phyloP scores from a whole-genome alignment of 768 basidiomycete genomes.

The Cystofilobasidium ferigula region DNA sequence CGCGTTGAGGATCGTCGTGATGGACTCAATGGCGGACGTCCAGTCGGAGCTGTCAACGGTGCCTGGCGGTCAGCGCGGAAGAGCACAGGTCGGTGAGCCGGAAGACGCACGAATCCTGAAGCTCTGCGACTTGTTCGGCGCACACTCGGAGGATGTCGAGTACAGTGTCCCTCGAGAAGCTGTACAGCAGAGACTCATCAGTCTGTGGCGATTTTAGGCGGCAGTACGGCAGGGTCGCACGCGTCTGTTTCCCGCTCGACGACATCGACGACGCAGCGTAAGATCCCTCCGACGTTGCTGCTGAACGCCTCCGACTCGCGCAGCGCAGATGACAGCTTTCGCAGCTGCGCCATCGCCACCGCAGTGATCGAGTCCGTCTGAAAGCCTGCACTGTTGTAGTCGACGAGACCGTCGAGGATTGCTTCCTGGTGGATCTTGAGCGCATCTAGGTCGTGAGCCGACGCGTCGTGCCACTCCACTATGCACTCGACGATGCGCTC shows the following conservation, averaged over 20 bases:
- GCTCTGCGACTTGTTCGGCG: conserved; percentile 49
- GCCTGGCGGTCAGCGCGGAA: not conserved
- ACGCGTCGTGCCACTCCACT: not conserved
- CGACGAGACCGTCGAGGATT: not conserved
- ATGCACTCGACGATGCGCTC: conserved; percentile 38
- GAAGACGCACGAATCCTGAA: conserved; percentile 54
- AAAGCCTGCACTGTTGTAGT: no score
- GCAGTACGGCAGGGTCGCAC: not conserved
- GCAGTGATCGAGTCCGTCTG: not conserved
- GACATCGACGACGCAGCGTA: not conserved
- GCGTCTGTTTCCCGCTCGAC: not conserved
- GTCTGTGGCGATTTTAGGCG: not conserved
- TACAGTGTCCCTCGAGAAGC: not conserved
- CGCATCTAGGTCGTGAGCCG: not conserved
- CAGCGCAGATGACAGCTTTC: not conserved
- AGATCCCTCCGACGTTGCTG: not conserved
- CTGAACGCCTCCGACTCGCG: not conserved
- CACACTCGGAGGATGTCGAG: not conserved
- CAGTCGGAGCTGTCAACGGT: not conserved
- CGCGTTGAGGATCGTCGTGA: not conserved
- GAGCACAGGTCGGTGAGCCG: not conserved
- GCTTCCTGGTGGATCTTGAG: not conserved
- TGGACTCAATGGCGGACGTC: not conserved
- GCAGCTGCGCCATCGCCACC: no score
- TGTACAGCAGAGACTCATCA: not conserved